A percentile compares a stretch with the other conserved stretches of the same genome.
phyloP scores from a whole-genome alignment of 768 basidiomycete species.

The Rhizopogon salebrosus region DNA sequence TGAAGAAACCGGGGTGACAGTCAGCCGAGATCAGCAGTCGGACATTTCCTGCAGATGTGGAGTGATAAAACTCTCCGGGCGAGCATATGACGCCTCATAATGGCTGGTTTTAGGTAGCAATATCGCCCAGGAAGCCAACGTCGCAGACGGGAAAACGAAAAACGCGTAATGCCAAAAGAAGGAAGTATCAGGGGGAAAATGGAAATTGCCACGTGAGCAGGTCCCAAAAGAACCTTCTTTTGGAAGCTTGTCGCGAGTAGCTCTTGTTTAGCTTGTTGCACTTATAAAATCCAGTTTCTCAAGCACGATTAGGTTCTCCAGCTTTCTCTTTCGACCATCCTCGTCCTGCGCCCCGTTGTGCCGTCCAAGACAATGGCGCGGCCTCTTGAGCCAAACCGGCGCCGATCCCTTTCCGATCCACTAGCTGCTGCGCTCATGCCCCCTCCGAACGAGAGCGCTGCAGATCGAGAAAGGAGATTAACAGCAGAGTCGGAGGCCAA shows the following conservation, averaged over 20 bases:
- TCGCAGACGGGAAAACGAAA: no score
- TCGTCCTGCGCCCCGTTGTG: not conserved
- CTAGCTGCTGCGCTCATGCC: conserved; percentile 63
- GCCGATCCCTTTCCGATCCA: conserved; percentile 59
- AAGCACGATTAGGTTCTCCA: conserved; percentile 14
- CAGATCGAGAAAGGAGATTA: conserved; percentile 61
- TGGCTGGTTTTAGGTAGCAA: no score
- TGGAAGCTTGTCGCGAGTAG: conserved; percentile 22
- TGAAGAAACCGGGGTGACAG: not conserved
- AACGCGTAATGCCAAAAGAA: not conserved
- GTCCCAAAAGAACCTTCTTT: conserved; percentile 12
- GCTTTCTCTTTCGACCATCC: conserved; percentile 2
- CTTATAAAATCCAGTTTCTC: conserved; percentile 10
- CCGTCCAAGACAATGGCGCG: conserved; percentile 14
- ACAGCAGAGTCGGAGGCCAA: conserved; percentile 67
- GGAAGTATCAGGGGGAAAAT: no score
- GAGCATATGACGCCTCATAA: no score
- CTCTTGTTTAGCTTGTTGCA: conserved; percentile 6
- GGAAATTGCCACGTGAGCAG: not conserved
- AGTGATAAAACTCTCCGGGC: not conserved
- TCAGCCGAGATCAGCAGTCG: not conserved
- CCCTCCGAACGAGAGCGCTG: conserved; percentile 65
- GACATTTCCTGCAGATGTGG: not conserved
- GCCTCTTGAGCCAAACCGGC: conserved; percentile 33
- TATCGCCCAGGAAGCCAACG: not conserved